These are phyloP conservation scores for Aspergillus vadensis DNA, from an alignment of 2,329 filamentous ascomycete species.

Conservation along the genomic window DNA sequence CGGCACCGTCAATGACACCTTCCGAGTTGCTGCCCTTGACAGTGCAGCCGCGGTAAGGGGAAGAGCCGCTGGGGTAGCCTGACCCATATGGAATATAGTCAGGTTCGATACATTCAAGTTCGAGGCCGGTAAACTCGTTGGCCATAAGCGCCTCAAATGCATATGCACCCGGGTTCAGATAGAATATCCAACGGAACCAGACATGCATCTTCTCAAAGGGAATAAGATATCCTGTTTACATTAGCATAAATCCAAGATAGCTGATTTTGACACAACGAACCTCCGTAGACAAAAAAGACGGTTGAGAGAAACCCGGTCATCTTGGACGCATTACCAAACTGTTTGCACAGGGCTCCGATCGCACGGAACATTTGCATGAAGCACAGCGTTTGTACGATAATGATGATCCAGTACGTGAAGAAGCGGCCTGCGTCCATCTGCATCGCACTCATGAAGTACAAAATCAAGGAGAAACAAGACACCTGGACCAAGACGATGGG, in stretches of 20 bases:
- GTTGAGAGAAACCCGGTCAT: constrained; percentile 48
- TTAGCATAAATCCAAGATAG: background rate
- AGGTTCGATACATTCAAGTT: constrained; percentile 56
- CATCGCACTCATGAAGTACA: constrained; percentile 62
- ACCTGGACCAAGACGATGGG: constrained; percentile 60
- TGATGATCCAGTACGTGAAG: constrained; percentile 59
- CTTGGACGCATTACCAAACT: constrained; percentile 49
- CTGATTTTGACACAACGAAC: constrained; percentile 14
- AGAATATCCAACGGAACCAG: constrained; percentile 64
- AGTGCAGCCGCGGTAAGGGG: constrained; percentile 33
- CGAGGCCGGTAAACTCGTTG: constrained; percentile 65
- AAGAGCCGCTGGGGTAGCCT: constrained; percentile 38
- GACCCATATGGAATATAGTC: constrained; percentile 49
- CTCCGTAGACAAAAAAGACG: constrained; percentile 56
- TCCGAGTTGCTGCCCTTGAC: constrained; percentile 32
- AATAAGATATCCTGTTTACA: constrained; percentile 58
- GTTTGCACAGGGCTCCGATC: constrained; percentile 49
- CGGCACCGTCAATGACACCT: constrained; percentile 50
- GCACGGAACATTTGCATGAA: constrained; percentile 56
- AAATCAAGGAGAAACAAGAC: constrained; percentile 58
- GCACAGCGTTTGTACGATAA: constrained; percentile 53
- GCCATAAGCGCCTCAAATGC: constrained; percentile 67
- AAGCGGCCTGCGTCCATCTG: constrained; percentile 59
- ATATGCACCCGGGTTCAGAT: constrained; percentile 66
- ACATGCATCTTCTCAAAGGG: constrained; percentile 61